These are phyloP conservation scores for Pluteus cervinus DNA, from an alignment of 768 basidiomycete species.

Conservation along the genomic window DNA sequence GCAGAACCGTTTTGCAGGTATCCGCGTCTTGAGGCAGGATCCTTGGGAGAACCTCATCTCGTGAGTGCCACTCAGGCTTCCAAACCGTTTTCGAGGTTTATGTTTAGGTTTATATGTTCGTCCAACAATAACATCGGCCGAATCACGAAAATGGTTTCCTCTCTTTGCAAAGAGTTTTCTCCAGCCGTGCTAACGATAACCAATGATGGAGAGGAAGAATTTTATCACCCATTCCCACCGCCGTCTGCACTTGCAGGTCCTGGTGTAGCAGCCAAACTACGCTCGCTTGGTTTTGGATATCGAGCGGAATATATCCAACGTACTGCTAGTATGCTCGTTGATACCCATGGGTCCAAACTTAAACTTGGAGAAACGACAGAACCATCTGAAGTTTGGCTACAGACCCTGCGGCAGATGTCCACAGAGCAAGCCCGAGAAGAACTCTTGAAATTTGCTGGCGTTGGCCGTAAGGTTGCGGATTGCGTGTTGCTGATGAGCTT, in stretches of 20 bases:
- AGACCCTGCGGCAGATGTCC: conserved; percentile 37
- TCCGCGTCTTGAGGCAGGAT: conserved; percentile 85
- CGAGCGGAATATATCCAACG: conserved; percentile 85
- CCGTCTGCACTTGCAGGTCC: conserved; percentile 61
- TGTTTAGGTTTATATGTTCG: conserved; percentile 92
- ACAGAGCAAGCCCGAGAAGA: conserved; percentile 65
- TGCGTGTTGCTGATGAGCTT: conserved; percentile 90
- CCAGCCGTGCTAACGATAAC: conserved; percentile 49
- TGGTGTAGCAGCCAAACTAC: conserved; percentile 55
- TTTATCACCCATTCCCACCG: conserved; percentile 81
- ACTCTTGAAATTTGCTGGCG: conserved; percentile 80
- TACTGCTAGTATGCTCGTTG: conserved; percentile 74
- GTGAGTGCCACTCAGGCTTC: conserved; percentile 42
- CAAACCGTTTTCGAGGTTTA: too few relatives aligned
- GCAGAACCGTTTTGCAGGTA: conserved; percentile 66
- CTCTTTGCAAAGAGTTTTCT: conserved; percentile 74
- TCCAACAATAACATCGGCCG: conserved; percentile 95
- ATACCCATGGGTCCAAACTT: conserved; percentile 33
- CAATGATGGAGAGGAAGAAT: conserved; percentile 17
- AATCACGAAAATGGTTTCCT: conserved; percentile 90
- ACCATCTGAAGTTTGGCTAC: conserved; percentile 57
- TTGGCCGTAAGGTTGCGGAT: conserved; percentile 96
- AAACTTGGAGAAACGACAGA: conserved; percentile 25
- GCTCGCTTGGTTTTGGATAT: conserved; percentile 91
- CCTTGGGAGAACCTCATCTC: conserved; percentile 95